These are phyloP conservation scores for Pulveroboletus sp. DNA, from an alignment of 768 basidiomycete genomes.

Conservation along the genomic window DNA sequence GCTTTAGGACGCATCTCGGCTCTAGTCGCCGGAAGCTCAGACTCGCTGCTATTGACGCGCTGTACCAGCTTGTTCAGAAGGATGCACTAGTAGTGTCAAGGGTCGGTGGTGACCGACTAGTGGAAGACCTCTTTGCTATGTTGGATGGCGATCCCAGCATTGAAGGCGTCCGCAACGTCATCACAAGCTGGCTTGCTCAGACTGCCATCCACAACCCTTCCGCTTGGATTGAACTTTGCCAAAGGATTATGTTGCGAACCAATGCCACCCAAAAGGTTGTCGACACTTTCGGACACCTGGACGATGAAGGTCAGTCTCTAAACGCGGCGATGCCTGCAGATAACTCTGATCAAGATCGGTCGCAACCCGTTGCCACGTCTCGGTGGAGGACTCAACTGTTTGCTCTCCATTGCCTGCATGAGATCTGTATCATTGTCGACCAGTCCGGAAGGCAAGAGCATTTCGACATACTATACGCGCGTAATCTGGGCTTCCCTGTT, in stretches of 20 bases:
- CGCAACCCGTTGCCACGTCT: constrained; percentile 51
- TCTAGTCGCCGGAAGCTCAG: constrained; percentile 83
- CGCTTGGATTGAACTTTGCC: constrained; percentile 97
- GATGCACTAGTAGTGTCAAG: constrained; percentile 90
- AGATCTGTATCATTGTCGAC: constrained; percentile 74
- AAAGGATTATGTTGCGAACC: constrained; percentile 93
- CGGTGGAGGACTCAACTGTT: constrained; percentile 97
- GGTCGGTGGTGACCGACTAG: constrained; percentile 88
- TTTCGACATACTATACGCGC: constrained; percentile 70
- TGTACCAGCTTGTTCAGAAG: constrained; percentile 96
- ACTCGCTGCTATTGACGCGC: constrained; percentile 88
- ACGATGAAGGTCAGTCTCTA: constrained; percentile 94
- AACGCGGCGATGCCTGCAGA: constrained; percentile 48
- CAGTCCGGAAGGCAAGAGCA: constrained; percentile 77
- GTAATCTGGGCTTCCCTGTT: constrained; percentile 49
- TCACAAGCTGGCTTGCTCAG: constrained; percentile 90
- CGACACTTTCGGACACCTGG: constrained; percentile 56
- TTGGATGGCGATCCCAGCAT: constrained; percentile 92
- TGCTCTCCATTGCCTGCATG: constrained; percentile 87
- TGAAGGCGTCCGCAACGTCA: constrained; percentile 90
- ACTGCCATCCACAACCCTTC: constrained; percentile 90
- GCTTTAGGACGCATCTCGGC: constrained; percentile 73
- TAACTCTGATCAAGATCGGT: constrained; percentile 29
- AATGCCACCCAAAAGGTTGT: constrained; percentile 76
- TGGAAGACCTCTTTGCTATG: constrained; percentile 92